These are phyloP conservation scores for Aspergillus arachidicola DNA, from an alignment of 2,329 filamentous ascomycete genomes.

Conservation along the genomic window DNA sequence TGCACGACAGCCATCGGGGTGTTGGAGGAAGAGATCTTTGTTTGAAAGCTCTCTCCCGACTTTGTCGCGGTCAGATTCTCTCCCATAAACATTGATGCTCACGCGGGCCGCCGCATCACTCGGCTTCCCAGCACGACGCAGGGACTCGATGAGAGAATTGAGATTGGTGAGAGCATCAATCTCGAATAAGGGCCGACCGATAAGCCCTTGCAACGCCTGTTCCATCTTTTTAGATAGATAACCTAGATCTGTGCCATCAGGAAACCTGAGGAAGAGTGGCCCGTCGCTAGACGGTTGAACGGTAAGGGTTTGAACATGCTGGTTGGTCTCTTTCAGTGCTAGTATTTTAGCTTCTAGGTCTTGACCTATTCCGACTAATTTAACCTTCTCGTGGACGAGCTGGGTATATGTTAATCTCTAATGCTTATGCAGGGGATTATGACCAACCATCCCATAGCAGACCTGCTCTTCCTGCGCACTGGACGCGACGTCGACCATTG, in stretches of 20 bases:
- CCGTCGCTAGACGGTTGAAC: not conserved
- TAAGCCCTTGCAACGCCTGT: not conserved
- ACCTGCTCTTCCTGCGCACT: not conserved
- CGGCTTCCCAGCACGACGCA: not conserved
- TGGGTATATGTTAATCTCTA: not conserved
- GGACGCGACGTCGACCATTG: not conserved
- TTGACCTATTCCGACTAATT: not conserved
- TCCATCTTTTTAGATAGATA: not conserved
- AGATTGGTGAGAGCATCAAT: not conserved
- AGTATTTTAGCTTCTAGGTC: not conserved
- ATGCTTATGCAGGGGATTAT: not conserved
- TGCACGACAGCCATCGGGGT: not conserved
- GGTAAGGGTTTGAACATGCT: not conserved
- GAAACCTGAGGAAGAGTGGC: not conserved
- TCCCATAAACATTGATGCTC: slow-evolving; percentile 10
- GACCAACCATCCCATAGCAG: not conserved
- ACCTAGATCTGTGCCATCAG: not conserved
- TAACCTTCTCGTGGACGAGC: not conserved
- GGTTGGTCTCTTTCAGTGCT: not conserved
- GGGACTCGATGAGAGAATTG: not conserved
- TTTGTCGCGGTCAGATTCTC: not conserved
- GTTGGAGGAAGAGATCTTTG: not conserved
- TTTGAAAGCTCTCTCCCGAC: not conserved
- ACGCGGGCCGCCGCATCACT: slow-evolving; percentile 5
- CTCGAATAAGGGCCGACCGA: not conserved